Evolutionary conservation across 352 stramenopile genomes (phyloP), one percentile per base, ranked within the genome.

Genomic region (Globisporangium echinulatum): DNA sequence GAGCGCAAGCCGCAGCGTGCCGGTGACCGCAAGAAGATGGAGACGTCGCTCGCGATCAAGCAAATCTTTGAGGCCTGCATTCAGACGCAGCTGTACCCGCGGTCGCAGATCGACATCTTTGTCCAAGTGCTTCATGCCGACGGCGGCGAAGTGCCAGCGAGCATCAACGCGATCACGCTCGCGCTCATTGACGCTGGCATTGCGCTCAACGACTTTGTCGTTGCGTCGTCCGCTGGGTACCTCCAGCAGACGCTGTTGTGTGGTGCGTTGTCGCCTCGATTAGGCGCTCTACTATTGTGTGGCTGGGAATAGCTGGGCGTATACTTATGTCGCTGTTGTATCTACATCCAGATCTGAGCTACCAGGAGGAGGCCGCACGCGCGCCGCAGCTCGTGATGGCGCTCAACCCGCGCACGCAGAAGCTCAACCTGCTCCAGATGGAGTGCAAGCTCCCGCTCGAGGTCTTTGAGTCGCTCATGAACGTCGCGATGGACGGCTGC

Each of bases 91-190:
- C 71, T 97, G 57, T 97, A 96, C 57, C 86, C 89, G 54, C 79
- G 85, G 17, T 96, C 89, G 53, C 88, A 97, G 73, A 97, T 97
- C 62, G 88, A 97, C 63, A 90, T 97, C 33, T 96, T 96, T 40
- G 81, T 97, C 42, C 90, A 97, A 62, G 85, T 97, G 61, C 68
- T 96, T 52, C 88, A 97, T 58, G 81, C 87, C 5, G 91, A 97
- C 62, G 91, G 91, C 40, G 85, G 90, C 11, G 82, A 94, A 60
- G 66, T 96, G n/a, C 68, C 86, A 0, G 87, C 88, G 19, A 91
- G 82, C 52, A 92, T 97, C 66, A 97, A 97, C 63, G 91, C 90
- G 17, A 87, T 94, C 40, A 92, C 87, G 17, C 70, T 97, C 58
- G 91, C 91, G 55, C 72, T 97, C 0, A 90, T 96, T 44, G 88